phyloP scores from a whole-genome alignment of 129 eudicot species.

The Mikania micrantha region DNA sequence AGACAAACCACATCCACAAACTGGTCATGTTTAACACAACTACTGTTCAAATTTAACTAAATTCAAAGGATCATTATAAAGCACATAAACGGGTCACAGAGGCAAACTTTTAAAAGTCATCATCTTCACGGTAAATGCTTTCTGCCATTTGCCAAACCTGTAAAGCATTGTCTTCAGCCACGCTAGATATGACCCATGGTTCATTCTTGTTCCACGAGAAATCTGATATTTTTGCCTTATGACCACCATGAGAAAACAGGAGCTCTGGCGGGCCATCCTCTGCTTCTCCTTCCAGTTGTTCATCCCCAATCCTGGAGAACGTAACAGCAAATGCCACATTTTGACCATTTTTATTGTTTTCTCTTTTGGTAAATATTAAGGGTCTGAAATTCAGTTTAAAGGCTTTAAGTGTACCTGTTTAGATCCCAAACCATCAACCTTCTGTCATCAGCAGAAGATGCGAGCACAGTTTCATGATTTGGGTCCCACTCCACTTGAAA shows the following conservation, averaged over 20 bases:
- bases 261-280: conserved; percentile 98
- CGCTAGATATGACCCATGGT: conserved; percentile 87
- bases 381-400: neutral
- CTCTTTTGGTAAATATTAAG: neutral
- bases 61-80: neutral
- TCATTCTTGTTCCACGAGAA: conserved; percentile 94
- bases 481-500: conserved; percentile 99
- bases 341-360: neutral
- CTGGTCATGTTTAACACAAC: conserved; percentile 5
- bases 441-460: conserved; percentile 89
- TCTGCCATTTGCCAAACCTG: conserved; percentile 94
- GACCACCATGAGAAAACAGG: conserved; percentile 95
- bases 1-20: neutral
- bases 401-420: conserved; percentile 52
- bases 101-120: conserved; percentile 22
- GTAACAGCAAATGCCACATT: neutral
- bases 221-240: conserved; percentile 90
- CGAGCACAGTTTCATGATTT: conserved; percentile 87
- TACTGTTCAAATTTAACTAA: neutral
- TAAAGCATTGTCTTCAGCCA: conserved; percentile 77
- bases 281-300: conserved; percentile 96
- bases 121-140: conserved; percentile 72
- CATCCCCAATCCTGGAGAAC: conserved; percentile 79
- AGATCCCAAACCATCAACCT: conserved; percentile 99
- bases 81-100: neutral